Evolutionary conservation across 2,329 filamentous ascomycete species (phyloP), one percentile per base, ranked within the genome.

Genomic region (Colletotrichum lini): DNA sequence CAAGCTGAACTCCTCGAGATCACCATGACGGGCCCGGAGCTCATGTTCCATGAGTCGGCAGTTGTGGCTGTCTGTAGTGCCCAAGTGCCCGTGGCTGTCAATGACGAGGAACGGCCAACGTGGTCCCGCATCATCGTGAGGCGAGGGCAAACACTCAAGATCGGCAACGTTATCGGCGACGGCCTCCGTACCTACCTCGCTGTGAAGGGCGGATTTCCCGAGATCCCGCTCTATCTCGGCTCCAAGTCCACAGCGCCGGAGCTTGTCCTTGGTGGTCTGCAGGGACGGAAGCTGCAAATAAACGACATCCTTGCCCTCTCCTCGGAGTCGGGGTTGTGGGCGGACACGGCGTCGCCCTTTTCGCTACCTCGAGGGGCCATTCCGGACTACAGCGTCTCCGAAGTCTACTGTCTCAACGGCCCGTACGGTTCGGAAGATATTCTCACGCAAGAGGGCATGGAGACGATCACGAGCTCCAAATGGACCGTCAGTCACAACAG

Each of bases 401-500:
- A 38, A 3, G 53, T 81, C n/a, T 77, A 76, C 38, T 76, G 75
- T 54, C 73, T 81, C 53, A 74, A 77, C 9, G 80, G 80, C 0
- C 80, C 80, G 1, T 77, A 80, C 61, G 79, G 77, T 26, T 76
- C 76, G 2, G 74, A 76, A 21, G 77, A 80, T 15, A 76, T 80
- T 18, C 76, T 81, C 65, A 78, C 78, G 0, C 76, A 82, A 0
- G 84, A 88, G 62, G 87, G 87, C 65, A 84, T 89, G 60, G 84
- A 88, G 12, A 88, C 87, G 80, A 82, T 92, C 2, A 92, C 90
- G 78, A 78, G 80, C 6, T 87, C 85, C 0, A 79, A 84, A n/a
- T 91, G 88, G 87, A 88, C 88, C 59, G 82, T 92, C 2, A 88
- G 86, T 0, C 89, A 92, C 74, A 91, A 92, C 70, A 86, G 88